Conservation (phyloP, 2,329 filamentous ascomycete genomes). For the Didymella arachidicola region DNA sequence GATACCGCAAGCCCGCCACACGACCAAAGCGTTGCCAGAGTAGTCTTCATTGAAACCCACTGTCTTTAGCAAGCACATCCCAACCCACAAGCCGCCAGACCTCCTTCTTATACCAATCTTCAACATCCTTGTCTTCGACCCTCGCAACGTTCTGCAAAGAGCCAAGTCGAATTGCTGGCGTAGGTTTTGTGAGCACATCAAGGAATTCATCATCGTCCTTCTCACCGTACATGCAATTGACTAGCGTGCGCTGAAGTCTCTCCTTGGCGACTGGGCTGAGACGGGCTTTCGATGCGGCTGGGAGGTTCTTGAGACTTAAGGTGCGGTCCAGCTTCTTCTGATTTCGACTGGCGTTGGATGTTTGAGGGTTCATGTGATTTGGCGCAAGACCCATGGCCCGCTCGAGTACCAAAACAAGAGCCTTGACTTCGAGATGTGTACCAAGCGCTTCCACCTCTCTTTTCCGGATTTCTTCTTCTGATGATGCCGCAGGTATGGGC, state of each 20-base stretch:
- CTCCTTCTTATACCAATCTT: constrained; percentile 64
- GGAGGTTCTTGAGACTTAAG: constrained; percentile 36
- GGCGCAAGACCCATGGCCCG: constrained; percentile 52
- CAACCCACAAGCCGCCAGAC: constrained; percentile 66
- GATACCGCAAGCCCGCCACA: background rate
- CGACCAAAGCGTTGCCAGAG: background rate
- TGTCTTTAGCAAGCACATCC: constrained; percentile 55
- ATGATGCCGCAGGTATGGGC: constrained; percentile 16
- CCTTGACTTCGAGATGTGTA: constrained; percentile 50
- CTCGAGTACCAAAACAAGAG: constrained; percentile 53
- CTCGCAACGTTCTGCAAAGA: constrained; percentile 44
- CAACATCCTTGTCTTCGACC: constrained; percentile 51
- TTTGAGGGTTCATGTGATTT: constrained; percentile 42
- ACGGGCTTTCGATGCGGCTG: constrained; percentile 39
- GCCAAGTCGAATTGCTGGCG: constrained; percentile 25
- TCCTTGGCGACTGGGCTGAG: constrained; percentile 52
- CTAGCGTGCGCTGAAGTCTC: constrained; percentile 55
- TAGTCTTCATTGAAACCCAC: constrained; percentile 22
- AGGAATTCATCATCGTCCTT: constrained; percentile 51
- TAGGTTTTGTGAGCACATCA: constrained; percentile 54
- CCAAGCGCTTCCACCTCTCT: constrained; percentile 34
- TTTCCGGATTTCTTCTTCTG: constrained; percentile 17
- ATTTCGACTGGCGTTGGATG: background rate
- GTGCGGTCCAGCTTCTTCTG: constrained; percentile 30
- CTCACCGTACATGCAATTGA: constrained; percentile 54